These are phyloP conservation scores for Ailanthus altissimus DNA, from an alignment of 345 rosid species.

Conservation along the genomic window DNA sequence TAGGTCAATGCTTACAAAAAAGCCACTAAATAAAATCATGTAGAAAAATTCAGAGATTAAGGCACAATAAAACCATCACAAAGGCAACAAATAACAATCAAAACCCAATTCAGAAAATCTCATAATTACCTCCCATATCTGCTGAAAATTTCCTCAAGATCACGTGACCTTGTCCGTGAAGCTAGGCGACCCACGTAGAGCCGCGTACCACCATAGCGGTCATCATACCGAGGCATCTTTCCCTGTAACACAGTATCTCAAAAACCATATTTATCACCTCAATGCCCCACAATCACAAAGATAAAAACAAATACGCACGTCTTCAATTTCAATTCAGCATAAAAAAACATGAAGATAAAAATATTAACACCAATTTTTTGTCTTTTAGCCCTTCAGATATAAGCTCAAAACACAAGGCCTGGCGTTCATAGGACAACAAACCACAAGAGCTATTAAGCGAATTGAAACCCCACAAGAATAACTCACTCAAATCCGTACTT, in stretches of 20 bases:
- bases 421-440: too few species aligned
- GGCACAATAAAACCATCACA: neutral
- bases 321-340: neutral
- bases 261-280: neutral
- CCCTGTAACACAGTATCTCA: conserved; percentile 22
- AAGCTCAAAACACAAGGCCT: neutral
- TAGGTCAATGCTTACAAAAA: too few species aligned
- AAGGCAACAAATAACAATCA: neutral
- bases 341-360: neutral
- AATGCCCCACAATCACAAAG: neutral
- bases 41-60: neutral
- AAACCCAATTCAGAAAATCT: neutral
- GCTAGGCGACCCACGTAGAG: conserved; percentile 78
- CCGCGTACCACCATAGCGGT: conserved; percentile 62
- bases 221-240: conserved; percentile 77
- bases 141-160: conserved; percentile 68
- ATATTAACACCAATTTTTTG: neutral
- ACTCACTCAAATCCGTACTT: neutral
- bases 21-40: neutral
- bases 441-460: too few species aligned
- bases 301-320: neutral
- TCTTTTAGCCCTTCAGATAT: neutral
- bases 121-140: conserved; percentile 69
- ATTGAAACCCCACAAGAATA: too few species aligned
- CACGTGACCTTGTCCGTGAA: conserved; percentile 66